Conservation (phyloP, 768 basidiomycete genomes). For the Phanerochaete carnosa region DNA sequence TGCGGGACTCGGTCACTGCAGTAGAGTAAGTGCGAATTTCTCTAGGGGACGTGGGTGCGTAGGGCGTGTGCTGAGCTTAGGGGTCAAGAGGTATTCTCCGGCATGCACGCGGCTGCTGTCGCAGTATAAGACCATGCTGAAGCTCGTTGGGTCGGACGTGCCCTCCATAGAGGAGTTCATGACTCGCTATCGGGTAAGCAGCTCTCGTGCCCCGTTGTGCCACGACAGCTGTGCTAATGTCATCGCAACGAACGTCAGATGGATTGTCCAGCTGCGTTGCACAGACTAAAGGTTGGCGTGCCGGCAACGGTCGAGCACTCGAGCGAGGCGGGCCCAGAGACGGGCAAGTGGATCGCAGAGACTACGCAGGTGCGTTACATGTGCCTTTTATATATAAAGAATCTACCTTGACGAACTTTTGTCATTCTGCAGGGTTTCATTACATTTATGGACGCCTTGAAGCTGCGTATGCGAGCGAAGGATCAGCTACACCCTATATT, state of each 20-base stretch:
- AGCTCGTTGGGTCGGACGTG: conserved; percentile 89
- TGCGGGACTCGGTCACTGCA: conserved; percentile 87
- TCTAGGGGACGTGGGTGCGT: neutral
- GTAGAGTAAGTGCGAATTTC: conserved; percentile 68
- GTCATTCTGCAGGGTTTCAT: conserved; percentile 74
- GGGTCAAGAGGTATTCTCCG: conserved; percentile 81
- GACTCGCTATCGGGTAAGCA: conserved; percentile 70
- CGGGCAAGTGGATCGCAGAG: conserved; percentile 96
- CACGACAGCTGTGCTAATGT: neutral
- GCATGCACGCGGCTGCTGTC: conserved; percentile 92
- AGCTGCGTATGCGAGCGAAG: conserved; percentile 90
- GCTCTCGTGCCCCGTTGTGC: neutral
- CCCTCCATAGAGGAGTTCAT: conserved; percentile 88
- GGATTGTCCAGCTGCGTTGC: conserved; percentile 90
- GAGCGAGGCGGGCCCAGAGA: conserved; percentile 87
- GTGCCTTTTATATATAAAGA: neutral
- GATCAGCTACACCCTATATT: conserved; percentile 94
- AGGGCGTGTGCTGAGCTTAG: conserved; percentile 24
- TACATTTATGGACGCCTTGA: conserved; percentile 97
- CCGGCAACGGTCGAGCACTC: conserved; percentile 97
- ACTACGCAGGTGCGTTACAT: conserved; percentile 76
- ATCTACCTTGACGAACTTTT: neutral
- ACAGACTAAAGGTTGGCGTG: conserved; percentile 87
- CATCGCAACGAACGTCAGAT: conserved; percentile 47
- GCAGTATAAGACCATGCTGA: conserved; percentile 97